Percentiles rank a stretch among this genome's conserved stretches.
Conservation (phyloP, 306 rosid species). For the Astragalus membranaceus region DNA sequence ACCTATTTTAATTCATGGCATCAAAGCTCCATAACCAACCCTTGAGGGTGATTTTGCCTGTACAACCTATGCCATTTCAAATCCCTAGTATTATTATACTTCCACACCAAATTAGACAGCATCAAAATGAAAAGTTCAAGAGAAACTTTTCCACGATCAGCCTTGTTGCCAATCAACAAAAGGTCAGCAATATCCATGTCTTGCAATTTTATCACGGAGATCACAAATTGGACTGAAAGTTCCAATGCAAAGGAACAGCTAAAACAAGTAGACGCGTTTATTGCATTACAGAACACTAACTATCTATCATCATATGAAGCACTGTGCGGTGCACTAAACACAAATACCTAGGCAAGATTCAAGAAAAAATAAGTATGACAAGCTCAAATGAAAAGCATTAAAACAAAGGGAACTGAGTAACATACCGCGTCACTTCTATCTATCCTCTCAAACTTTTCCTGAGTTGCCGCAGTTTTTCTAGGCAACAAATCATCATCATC, state of each 20-base stretch:
- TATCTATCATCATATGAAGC: background rate
- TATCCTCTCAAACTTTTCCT: conserved; percentile 68
- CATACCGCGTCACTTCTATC: conserved; percentile 76
- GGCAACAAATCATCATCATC: conserved; percentile 80
- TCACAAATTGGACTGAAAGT: background rate
- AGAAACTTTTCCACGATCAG: background rate
- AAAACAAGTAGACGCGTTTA: background rate
- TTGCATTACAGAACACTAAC: background rate
- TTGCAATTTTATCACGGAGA: background rate
- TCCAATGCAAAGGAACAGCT: background rate
- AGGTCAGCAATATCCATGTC: background rate
- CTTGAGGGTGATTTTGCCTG: background rate
- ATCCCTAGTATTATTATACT: background rate
- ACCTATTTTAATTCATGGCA: background rate
- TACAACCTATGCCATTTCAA: background rate
- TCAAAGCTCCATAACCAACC: background rate
- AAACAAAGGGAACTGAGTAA: conserved; percentile 23
- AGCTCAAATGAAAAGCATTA: background rate
- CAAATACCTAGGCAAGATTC: background rate
- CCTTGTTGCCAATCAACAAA: conserved; percentile 2
- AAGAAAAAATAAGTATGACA: background rate
- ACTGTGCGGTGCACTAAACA: conserved; percentile 13
- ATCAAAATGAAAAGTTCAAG: background rate
- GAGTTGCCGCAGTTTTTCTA: conserved; percentile 44
- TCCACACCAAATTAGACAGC: background rate